Evolutionary conservation across 2,329 filamentous ascomycete species (phyloP).

Genomic region (Fusarium xyrophilum): DNA sequence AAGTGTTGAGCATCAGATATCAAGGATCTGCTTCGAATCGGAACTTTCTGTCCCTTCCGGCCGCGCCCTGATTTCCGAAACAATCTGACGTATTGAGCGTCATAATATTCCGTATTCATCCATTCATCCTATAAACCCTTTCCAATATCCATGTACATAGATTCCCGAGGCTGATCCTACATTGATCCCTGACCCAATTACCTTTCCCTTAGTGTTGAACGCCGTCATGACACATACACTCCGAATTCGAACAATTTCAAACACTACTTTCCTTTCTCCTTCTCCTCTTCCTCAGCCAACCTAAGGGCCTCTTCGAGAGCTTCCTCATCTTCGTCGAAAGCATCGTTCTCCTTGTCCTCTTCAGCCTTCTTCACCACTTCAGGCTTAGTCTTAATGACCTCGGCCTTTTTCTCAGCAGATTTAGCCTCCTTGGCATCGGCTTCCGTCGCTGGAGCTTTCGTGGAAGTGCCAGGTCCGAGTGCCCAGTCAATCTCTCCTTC

Average conservation of each 20-base stretch:
- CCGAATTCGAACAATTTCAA: not conserved
- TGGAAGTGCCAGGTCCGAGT: slow-evolving; percentile 51
- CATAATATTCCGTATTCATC: not conserved
- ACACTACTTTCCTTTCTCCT: slow-evolving; percentile 28
- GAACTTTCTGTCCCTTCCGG: not conserved
- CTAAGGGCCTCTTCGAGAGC: slow-evolving; percentile 48
- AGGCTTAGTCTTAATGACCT: slow-evolving; percentile 35
- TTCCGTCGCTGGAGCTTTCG: slow-evolving; percentile 40
- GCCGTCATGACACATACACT: slow-evolving; percentile 27
- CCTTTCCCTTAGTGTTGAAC: slow-evolving; percentile 22
- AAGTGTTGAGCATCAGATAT: not conserved
- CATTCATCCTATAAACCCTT: slow-evolving; percentile 7
- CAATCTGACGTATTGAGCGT: not conserved
- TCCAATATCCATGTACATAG: slow-evolving; percentile 16
- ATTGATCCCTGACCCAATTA: slow-evolving; percentile 15
- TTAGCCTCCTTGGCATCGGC: slow-evolving; percentile 35
- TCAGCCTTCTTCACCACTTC: slow-evolving; percentile 20
- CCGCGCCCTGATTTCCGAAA: slow-evolving; percentile 13
- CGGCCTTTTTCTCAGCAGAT: slow-evolving; percentile 36
- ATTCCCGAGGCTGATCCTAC: slow-evolving; percentile 25
- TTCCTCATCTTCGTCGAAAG: slow-evolving; percentile 46
- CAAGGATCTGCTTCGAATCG: slow-evolving; percentile 1
- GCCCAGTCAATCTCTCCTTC: slow-evolving; percentile 88
- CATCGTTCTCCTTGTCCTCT: slow-evolving; percentile 41
- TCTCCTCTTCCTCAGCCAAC: slow-evolving; percentile 42